Evolutionary conservation across 2,329 filamentous ascomycete genomes (phyloP).

Genomic region (Davidsoniella eucalypti): DNA sequence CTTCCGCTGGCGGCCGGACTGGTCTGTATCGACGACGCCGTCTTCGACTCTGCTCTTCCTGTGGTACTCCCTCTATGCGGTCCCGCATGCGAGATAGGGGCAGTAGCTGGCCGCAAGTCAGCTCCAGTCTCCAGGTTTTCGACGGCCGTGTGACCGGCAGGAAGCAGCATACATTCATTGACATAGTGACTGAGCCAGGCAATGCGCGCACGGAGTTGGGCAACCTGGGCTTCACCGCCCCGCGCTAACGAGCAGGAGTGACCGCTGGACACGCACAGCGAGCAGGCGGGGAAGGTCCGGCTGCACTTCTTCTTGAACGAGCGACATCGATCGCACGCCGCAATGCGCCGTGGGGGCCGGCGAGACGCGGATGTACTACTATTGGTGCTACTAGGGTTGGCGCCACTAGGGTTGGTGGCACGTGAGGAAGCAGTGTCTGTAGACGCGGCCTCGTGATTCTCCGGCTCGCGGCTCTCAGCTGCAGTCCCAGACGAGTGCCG

Average conservation of each 20-base stretch:
- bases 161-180: constrained; percentile 19
- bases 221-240: constrained; percentile 20
- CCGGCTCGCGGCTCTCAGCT: no score
- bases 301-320: constrained; percentile 31
- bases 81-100: no score
- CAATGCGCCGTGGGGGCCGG: constrained; percentile 5
- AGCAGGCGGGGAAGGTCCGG: constrained; percentile 25
- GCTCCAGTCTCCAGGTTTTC: constrained; percentile 23
- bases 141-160: constrained; percentile 17
- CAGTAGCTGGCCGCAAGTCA: constrained; percentile 16
- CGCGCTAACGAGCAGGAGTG: constrained; percentile 23
- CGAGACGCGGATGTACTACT: neutral
- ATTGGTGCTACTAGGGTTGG: no score
- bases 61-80: neutral
- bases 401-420: no score
- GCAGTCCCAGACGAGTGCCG: no score
- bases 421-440: no score
- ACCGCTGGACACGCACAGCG: constrained; percentile 24
- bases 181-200: constrained; percentile 25
- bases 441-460: no score
- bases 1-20: neutral
- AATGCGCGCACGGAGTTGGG: constrained; percentile 24
- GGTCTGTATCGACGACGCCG: neutral
- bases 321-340: constrained; percentile 27
- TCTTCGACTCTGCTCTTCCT: neutral